These are phyloP conservation scores for Exophiala viscosa DNA, from an alignment of 2,329 filamentous ascomycete genomes.

Conservation along the genomic window DNA sequence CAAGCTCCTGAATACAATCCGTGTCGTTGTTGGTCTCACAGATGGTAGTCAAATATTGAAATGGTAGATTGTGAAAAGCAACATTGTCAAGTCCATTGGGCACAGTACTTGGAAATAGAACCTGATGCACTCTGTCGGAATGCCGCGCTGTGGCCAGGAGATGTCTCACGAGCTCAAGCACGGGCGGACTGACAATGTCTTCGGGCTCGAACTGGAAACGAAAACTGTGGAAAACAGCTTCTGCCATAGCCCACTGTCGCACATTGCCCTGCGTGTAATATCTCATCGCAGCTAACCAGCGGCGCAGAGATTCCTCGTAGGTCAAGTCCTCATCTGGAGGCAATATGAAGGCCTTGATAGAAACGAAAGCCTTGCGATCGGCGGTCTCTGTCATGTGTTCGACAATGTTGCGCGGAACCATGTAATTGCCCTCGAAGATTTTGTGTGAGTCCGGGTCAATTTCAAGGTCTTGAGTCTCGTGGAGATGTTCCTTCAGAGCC, in stretches of 20 bases:
- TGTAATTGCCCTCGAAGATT: background rate
- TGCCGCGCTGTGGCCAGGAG: conserved; percentile 7
- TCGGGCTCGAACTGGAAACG: background rate
- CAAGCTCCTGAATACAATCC: conserved; percentile 31
- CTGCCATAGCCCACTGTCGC: background rate
- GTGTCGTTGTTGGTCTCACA: conserved; percentile 34
- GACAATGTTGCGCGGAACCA: background rate
- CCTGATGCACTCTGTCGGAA: conserved; percentile 4
- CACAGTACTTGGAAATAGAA: conserved; percentile 14
- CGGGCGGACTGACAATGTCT: conserved; percentile 5
- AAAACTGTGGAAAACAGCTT: background rate
- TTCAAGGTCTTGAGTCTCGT: no score
- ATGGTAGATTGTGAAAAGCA: background rate
- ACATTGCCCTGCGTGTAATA: background rate
- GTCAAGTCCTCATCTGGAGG: background rate
- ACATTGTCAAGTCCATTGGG: background rate
- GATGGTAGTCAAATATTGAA: conserved; percentile 31
- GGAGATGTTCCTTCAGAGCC: no score
- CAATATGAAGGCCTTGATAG: background rate
- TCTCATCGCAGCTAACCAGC: background rate
- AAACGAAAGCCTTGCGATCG: background rate
- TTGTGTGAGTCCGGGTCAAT: background rate
- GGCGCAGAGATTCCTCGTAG: background rate
- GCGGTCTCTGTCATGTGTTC: background rate
- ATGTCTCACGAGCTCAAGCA: conserved; percentile 16